Percentiles rank a stretch among this genome's conserved stretches.
phyloP scores from a whole-genome alignment of 1,284 basidiomycete species.

The Cryptococcus sp. region DNA sequence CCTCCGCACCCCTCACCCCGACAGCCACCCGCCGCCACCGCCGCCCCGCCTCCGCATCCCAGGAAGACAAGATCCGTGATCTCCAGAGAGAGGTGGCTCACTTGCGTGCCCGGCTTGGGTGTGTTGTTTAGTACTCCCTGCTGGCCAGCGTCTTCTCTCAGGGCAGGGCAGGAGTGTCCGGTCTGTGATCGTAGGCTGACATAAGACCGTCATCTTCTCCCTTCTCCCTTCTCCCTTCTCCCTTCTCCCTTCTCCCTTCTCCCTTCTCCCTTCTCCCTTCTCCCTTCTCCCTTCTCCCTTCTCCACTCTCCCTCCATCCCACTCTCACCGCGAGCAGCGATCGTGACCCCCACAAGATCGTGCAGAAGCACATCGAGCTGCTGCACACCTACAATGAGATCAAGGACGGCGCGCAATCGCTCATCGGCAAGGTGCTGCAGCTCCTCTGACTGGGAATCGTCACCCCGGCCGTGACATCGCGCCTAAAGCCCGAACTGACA shows the following conservation, averaged over 20 bases:
- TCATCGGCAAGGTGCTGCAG: constrained; percentile 46
- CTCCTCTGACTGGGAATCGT: not conserved
- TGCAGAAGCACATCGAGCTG: constrained; percentile 41
- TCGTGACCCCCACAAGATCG: constrained; percentile 34
- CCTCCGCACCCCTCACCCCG: not conserved
- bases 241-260: not conserved
- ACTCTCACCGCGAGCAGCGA: constrained; percentile 24
- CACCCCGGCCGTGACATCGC: not conserved
- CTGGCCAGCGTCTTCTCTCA: too few relatives aligned
- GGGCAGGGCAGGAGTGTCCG: too few relatives aligned
- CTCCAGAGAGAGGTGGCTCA: constrained; percentile 22
- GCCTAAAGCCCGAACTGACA: not conserved
- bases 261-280: not conserved
- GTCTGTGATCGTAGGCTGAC: too few relatives aligned
- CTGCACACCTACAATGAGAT: constrained; percentile 50
- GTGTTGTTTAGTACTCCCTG: not conserved
- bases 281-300: not conserved
- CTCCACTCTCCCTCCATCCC: too few relatives aligned
- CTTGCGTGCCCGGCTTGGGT: constrained; percentile 26
- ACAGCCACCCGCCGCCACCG: not conserved
- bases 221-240: not conserved
- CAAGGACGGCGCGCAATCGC: constrained; percentile 47
- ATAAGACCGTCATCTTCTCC: not conserved
- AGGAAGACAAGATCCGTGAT: constrained; percentile 1
- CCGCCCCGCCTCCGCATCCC: not conserved